Conservation (phyloP, 306 rosid genomes). For the Quercus rubra region DNA sequence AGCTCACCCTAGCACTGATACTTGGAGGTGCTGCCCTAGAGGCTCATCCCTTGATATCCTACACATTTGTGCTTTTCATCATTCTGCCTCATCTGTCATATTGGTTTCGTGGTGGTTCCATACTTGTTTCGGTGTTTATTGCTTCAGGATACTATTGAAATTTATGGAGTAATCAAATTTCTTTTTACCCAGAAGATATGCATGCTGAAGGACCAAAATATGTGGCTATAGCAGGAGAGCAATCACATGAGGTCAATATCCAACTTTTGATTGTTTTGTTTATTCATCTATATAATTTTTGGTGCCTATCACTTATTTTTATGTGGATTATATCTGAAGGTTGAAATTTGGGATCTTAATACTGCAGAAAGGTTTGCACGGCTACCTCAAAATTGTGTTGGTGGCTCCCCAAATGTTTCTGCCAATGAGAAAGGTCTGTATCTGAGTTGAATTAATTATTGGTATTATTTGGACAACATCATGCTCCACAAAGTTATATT, state of each 20-base stretch:
- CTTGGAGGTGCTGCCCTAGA: constrained; percentile 11
- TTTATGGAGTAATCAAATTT: constrained; percentile 18
- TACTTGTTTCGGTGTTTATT: constrained; percentile 3
- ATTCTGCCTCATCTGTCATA: neutral
- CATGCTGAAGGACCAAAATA: constrained; percentile 47
- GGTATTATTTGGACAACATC: neutral
- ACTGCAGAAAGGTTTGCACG: constrained; percentile 55
- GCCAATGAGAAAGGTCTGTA: constrained; percentile 54
- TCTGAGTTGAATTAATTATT: constrained; percentile 11
- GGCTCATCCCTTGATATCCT: neutral
- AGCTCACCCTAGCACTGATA: neutral
- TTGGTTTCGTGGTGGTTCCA: constrained; percentile 16
- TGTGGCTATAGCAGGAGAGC: constrained; percentile 80
- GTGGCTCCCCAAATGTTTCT: constrained; percentile 36
- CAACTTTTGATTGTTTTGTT: constrained; percentile 24
- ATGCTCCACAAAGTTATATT: neutral
- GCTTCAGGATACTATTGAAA: neutral
- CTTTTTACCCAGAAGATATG: constrained; percentile 28
- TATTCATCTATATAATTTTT: neutral
- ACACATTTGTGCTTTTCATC: neutral
- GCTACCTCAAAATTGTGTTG: constrained; percentile 43
- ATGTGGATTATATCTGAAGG: constrained; percentile 45
- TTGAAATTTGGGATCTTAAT: constrained; percentile 93
- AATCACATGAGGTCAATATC: constrained; percentile 60
- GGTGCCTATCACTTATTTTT: constrained; percentile 14